These are phyloP conservation scores for Rhynchosporium agropyri DNA, from an alignment of 2,329 filamentous ascomycete genomes.

Conservation along the genomic window DNA sequence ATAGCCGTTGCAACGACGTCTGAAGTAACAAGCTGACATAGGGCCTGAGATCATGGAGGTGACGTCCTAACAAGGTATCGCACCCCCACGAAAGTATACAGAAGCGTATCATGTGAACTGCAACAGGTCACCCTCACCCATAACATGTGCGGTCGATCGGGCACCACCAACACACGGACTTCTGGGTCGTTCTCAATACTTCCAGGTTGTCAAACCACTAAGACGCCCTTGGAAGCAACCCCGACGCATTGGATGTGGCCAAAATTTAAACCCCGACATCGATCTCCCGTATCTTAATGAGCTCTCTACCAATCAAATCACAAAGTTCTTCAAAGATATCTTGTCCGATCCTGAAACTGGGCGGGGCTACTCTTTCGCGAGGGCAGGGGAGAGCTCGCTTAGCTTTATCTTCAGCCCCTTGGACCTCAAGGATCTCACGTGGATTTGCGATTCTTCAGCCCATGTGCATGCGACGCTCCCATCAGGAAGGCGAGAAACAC, in stretches of 20 bases:
- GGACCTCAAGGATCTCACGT: conserved; percentile 18
- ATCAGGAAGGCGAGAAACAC: neutral
- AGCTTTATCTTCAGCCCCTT: conserved; percentile 1
- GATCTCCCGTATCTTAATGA: neutral
- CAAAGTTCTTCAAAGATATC: neutral
- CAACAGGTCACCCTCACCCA: conserved; percentile 2
- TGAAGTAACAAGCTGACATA: neutral
- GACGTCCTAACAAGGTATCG: neutral
- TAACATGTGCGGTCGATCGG: neutral
- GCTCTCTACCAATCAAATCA: conserved; percentile 16
- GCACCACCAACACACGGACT: neutral
- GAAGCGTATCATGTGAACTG: conserved; percentile 17
- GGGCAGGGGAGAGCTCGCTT: conserved; percentile 13
- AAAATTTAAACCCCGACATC: neutral
- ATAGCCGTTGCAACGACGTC: neutral
- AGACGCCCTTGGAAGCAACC: conserved; percentile 10
- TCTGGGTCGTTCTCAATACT: conserved; percentile 13
- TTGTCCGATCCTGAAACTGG: conserved; percentile 4
- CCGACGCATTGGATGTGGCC: conserved; percentile 2
- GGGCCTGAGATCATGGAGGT: neutral
- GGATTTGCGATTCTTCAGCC: conserved; percentile 10
- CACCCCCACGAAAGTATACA: conserved; percentile 7
- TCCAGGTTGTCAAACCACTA: conserved; percentile 11
- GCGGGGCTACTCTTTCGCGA: conserved; percentile 11
- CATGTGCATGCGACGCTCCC: conserved; percentile 21